Evolutionary conservation across 2,329 filamentous ascomycete species (phyloP), one percentile per base, ranked within the genome.

Genomic region (Purpureocillium takamizusanense): DNA sequence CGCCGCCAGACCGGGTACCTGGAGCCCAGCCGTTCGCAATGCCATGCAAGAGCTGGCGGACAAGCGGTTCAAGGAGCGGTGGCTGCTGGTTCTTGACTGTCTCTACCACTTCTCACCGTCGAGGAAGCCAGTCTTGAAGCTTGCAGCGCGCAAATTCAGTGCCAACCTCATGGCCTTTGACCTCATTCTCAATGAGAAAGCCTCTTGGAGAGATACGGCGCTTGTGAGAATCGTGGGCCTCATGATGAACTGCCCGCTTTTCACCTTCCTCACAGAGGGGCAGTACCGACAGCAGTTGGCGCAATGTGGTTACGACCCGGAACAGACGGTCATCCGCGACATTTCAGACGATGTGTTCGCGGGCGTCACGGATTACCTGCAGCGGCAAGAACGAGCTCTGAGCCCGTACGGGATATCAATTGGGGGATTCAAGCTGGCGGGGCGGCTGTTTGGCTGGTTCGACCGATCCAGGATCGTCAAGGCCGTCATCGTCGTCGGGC

Each of bases 91-190:
- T 0, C 59, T 78, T 1, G 74, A 78, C 48, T 71, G 71, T 3
- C 50, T 76, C 5, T 78, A 78, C 39, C 72, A 78, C 49, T 78
- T 77, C 47, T 59, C 57, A 0, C 74, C 73, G 0, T 75, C 72
- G 1, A 57, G 74, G 12, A 59, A 54, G 38, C 63, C 66, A 0
- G 48, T 76, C 3, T 61, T 77, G 12, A 40, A 53, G 7, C 58
- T 68, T 32, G 62, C 69, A 1, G 53, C 57, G 4, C 49, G 45
- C 3, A 52, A 52, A 0, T 57, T 77, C 1, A 46, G 59, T 4
- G 72, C 72, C 1, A 65, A 68, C 1, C 52, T 73, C 37, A 72
- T 76, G 66, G 71, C 67, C 0, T 78, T 76, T 42, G 74, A 78
- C 41, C 57, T 78, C 1, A 47, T 76, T 3, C 56, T 66, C 29